A percentile compares a stretch with the other conserved stretches of the same genome.
Evolutionary conservation across 164 flowering plant species (phyloP).

Genomic region (Taxillus chinensis): DNA sequence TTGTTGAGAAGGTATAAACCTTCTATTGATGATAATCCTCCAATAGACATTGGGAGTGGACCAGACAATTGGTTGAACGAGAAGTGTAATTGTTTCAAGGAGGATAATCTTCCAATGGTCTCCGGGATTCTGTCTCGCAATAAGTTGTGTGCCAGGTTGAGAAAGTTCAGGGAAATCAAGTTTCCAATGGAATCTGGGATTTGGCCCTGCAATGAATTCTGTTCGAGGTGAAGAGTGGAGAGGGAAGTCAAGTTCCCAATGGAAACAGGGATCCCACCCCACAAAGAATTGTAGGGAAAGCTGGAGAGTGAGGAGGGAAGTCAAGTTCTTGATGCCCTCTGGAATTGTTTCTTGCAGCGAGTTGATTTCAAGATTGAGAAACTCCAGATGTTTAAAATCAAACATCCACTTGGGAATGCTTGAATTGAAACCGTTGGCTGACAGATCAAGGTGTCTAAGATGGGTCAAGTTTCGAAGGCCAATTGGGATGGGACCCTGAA

Average conservation of each 20-base stretch:
- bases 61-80: constrained; percentile 3
- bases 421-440: constrained; percentile 6
- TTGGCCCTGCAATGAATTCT: neutral
- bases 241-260: too few species aligned
- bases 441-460: constrained; percentile 5
- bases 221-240: too few species aligned
- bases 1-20: neutral
- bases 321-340: constrained; percentile 1
- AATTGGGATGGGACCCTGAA: neutral
- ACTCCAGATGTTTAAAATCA: neutral
- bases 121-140: constrained; percentile 6
- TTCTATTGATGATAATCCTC: constrained; percentile 2
- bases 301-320: constrained; percentile 4
- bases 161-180: constrained; percentile 1
- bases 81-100: neutral
- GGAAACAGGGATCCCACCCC: neutral
- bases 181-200: constrained; percentile 1
- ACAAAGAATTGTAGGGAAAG: neutral
- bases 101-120: neutral
- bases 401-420: constrained; percentile 13
- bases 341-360: constrained; percentile 7
- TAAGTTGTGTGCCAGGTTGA: constrained; percentile 1
- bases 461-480: neutral
- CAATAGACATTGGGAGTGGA: constrained; percentile 2
- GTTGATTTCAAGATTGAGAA: constrained; percentile 6